Conservation (phyloP, 2,329 filamentous ascomycete genomes). For the Clathrospora elynae region DNA sequence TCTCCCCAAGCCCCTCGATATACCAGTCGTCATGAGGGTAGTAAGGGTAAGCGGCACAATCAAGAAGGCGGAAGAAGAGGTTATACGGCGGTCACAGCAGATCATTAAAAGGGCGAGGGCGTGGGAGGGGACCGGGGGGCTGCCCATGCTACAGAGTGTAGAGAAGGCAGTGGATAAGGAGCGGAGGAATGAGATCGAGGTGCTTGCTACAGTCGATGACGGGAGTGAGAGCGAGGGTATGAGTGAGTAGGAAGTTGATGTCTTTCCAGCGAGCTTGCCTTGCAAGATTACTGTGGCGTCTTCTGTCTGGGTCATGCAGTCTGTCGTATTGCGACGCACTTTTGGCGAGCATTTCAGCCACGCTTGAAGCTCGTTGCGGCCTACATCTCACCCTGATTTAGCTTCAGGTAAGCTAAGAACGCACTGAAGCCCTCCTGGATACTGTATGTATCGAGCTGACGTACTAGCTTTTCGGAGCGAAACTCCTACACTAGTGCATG, state of each 20-base stretch:
- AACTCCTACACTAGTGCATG: no score
- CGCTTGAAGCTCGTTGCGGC: slow-evolving; percentile 1
- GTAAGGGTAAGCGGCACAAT: slow-evolving; percentile 91
- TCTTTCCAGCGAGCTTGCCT: background rate
- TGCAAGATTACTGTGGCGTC: background rate
- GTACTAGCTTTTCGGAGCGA: background rate
- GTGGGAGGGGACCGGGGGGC: slow-evolving; percentile 27
- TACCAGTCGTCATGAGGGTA: slow-evolving; percentile 79
- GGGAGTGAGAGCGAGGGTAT: slow-evolving; percentile 27
- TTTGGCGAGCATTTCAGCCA: background rate
- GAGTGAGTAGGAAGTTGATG: slow-evolving; percentile 23
- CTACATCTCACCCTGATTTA: background rate
- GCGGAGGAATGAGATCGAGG: slow-evolving; percentile 21
- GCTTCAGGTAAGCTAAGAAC: background rate
- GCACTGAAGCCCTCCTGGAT: background rate
- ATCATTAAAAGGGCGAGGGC: slow-evolving; percentile 71
- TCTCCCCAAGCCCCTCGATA: slow-evolving; percentile 64
- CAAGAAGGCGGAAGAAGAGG: slow-evolving; percentile 87
- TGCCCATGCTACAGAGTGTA: slow-evolving; percentile 27
- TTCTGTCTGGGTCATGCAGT: background rate
- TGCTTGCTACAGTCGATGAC: slow-evolving; percentile 23
- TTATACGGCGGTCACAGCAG: slow-evolving; percentile 74
- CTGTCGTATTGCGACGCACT: background rate
- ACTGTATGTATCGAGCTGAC: background rate
- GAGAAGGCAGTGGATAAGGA: slow-evolving; percentile 32